These are phyloP conservation scores for Rhodotorula sp. DNA, from an alignment of 1,284 basidiomycete genomes.

Conservation along the genomic window DNA sequence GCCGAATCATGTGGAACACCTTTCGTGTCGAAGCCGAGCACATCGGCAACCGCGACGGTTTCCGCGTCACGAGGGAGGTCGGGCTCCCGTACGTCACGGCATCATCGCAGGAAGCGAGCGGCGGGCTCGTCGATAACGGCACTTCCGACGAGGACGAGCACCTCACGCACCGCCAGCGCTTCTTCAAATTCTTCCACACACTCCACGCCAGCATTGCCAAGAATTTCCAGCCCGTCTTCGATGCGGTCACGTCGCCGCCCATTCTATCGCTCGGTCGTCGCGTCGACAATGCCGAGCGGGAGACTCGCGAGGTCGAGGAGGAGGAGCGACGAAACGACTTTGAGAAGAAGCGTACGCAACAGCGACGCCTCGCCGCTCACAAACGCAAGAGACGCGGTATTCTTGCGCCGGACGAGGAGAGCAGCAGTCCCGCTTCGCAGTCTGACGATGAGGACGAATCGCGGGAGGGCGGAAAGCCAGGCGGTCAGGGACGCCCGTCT, in stretches of 20 bases:
- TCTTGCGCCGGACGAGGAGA: too few relatives aligned
- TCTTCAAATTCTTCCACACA: conserved; percentile 23
- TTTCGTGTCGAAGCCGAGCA: conserved; percentile 42
- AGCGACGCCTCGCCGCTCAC: neutral
- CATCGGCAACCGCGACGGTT: conserved; percentile 34
- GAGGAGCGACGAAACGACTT: conserved; percentile 7
- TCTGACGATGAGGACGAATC: too few relatives aligned
- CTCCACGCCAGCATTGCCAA: conserved; percentile 19
- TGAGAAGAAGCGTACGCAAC: neutral
- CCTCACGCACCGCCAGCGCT: neutral
- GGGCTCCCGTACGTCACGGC: conserved; percentile 35
- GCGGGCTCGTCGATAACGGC: conserved; percentile 16
- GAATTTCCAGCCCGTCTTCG: conserved; percentile 23
- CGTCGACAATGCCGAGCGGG: neutral
- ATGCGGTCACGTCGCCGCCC: neutral
- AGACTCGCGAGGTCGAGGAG: neutral
- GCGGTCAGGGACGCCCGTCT: neutral
- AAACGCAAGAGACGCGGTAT: neutral
- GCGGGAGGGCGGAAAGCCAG: too few relatives aligned
- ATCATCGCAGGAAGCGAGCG: conserved; percentile 12
- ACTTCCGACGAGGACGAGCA: conserved; percentile 3
- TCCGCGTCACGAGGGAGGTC: conserved; percentile 40
- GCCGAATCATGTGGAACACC: conserved; percentile 39
- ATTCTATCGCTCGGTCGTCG: neutral
- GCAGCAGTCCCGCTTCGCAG: too few relatives aligned